phyloP scores from a whole-genome alignment of 169 alveolate species.

The Cryptosporidium parvum region DNA sequence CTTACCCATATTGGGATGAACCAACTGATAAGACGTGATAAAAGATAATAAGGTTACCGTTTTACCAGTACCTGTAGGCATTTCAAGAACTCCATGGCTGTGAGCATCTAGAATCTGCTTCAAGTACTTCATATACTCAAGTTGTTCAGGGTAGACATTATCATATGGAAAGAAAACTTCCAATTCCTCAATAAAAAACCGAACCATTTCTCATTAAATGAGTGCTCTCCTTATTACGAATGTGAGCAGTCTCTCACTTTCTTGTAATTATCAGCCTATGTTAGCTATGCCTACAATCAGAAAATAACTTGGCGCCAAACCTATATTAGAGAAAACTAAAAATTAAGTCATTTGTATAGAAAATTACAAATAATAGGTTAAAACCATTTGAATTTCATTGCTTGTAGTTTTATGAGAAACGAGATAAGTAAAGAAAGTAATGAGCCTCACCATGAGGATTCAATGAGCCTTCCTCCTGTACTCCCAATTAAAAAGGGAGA shows the following conservation, averaged over 20 bases:
- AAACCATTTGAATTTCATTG: not conserved
- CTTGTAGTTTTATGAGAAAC: conserved; percentile 3
- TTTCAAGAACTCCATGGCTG: conserved; percentile 97
- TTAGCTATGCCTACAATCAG: not conserved
- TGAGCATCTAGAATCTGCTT: conserved; percentile 90
- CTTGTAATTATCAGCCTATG: not conserved
- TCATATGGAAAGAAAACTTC: conserved; percentile 95
- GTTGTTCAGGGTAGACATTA: conserved; percentile 94
- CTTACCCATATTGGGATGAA: conserved; percentile 88
- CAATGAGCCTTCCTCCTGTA: conserved; percentile 15
- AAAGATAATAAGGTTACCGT: conserved; percentile 95
- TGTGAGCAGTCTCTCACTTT: not conserved
- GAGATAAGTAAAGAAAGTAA: not conserved
- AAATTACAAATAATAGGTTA: not conserved
- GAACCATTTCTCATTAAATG: conserved; percentile 80
- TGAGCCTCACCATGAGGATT: not conserved
- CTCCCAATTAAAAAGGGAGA: conserved; percentile 32
- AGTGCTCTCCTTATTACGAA: conserved; percentile 8
- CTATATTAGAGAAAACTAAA: not conserved
- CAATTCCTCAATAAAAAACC: conserved; percentile 90
- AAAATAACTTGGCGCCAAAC: conserved; percentile 22
- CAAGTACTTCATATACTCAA: conserved; percentile 91
- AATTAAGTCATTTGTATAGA: not conserved
- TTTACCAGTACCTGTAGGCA: conserved; percentile 99
- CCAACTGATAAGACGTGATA: conserved; percentile 91